These are phyloP conservation scores for Flammula alnicola DNA, from an alignment of 1,284 basidiomycete species.

Conservation along the genomic window DNA sequence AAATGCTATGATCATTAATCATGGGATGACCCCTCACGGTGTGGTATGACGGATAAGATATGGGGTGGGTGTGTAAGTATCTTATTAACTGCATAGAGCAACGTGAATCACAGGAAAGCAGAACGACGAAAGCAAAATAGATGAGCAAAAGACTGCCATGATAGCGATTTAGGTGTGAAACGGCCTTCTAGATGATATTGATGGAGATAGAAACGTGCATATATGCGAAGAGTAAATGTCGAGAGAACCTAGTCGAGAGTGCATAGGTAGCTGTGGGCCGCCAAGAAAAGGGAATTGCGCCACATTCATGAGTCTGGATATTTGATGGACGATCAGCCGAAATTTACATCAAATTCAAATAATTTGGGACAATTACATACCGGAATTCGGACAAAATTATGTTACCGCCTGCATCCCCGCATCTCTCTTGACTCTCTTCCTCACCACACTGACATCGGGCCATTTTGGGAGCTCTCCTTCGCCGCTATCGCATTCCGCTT, in stretches of 20 bases:
- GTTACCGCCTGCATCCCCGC: slow-evolving; percentile 1
- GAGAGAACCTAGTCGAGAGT: too few species aligned
- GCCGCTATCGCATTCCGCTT: not conserved
- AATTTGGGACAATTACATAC: not conserved
- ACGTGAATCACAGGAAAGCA: not conserved
- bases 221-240: too few species aligned
- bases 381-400: not conserved
- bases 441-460: slow-evolving; percentile 3
- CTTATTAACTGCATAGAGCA: too few species aligned
- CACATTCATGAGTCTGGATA: not conserved
- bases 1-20: too few species aligned
- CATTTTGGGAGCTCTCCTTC: slow-evolving; percentile 6
- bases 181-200: too few species aligned
- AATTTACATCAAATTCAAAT: slow-evolving; percentile 1
- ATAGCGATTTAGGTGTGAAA: too few species aligned
- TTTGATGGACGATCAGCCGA: slow-evolving; percentile 8
- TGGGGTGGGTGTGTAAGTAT: too few species aligned
- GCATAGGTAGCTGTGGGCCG: too few species aligned
- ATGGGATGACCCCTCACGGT: too few species aligned
- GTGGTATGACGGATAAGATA: too few species aligned
- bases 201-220: too few species aligned
- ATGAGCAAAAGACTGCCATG: not conserved
- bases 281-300: not conserved
- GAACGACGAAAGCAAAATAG: not conserved
- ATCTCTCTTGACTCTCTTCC: not conserved